Conservation (phyloP, 306 rosid species). For the Prunus padus region DNA sequence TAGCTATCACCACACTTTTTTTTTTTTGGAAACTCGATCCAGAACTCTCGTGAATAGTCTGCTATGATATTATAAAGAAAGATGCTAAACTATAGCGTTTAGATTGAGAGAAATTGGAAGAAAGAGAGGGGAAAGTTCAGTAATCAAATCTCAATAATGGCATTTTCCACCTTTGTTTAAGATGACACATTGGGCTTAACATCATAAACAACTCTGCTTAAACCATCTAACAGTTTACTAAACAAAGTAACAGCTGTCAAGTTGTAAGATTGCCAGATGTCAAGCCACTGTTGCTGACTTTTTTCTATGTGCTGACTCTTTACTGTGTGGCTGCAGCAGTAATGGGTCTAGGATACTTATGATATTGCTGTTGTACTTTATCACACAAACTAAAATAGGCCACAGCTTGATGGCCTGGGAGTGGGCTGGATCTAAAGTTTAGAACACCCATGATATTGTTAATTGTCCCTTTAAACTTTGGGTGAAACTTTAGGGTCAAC, state of each 20-base stretch:
- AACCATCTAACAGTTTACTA: background rate
- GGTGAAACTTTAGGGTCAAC: too few relatives aligned
- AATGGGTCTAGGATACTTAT: too few relatives aligned
- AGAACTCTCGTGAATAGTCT: fast-evolving
- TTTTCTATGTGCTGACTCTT: background rate
- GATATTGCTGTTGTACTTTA: too few relatives aligned
- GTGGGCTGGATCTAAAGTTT: too few relatives aligned
- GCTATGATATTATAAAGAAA: background rate
- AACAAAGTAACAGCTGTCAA: background rate
- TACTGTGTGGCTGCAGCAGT: background rate
- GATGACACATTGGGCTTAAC: background rate
- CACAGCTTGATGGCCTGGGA: too few relatives aligned
- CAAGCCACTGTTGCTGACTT: background rate
- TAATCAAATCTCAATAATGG: background rate
- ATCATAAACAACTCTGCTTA: background rate
- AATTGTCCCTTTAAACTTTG: too few relatives aligned
- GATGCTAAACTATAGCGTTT: background rate
- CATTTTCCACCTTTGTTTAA: too few relatives aligned
- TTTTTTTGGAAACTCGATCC: background rate
- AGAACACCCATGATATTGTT: too few relatives aligned
- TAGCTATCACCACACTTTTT: background rate
- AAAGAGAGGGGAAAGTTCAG: background rate
- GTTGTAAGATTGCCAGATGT: background rate
- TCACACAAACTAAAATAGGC: too few relatives aligned
- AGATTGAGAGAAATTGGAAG: background rate